Conservation (phyloP, 257 asterid genomes). For the Jacaranda mimosifolia region DNA sequence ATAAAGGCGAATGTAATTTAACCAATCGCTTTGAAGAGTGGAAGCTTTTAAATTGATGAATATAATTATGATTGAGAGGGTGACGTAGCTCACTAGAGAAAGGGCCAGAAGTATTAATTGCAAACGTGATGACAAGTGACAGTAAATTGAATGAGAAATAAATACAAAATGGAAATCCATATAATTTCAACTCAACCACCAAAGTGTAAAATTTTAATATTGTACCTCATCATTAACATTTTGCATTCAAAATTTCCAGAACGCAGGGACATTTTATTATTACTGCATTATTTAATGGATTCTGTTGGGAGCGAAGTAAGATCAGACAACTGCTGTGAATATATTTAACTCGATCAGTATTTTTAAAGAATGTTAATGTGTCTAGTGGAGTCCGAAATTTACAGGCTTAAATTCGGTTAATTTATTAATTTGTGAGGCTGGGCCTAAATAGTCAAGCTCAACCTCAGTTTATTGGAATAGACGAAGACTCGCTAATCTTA, state of each 20-base stretch:
- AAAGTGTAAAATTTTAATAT: neutral
- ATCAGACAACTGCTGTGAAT: no score
- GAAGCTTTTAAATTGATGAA: neutral
- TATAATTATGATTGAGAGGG: neutral
- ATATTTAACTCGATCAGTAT: no score
- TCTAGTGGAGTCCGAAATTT: no score
- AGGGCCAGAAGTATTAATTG: slow-evolving; percentile 36
- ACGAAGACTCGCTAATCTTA: no score
- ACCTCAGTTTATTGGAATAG: no score
- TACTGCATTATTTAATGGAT: no score
- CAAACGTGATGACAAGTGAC: slow-evolving; percentile 32
- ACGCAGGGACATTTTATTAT: neutral
- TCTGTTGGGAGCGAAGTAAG: no score
- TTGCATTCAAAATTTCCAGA: neutral
- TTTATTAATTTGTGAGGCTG: no score
- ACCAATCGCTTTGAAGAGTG: neutral
- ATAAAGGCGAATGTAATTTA: neutral
- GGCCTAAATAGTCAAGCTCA: no score
- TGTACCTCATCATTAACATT: neutral
- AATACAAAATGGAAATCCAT: slow-evolving; percentile 18
- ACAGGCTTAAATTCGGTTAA: no score
- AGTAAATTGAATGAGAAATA: slow-evolving; percentile 35
- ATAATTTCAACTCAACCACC: slow-evolving; percentile 26
- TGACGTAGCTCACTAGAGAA: slow-evolving; percentile 5
- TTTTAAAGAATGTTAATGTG: no score